Evolutionary conservation across 805 yeast genomes (phyloP), one percentile per base, ranked within the genome.

Genomic region (Phaffomyces thermotolerans): DNA sequence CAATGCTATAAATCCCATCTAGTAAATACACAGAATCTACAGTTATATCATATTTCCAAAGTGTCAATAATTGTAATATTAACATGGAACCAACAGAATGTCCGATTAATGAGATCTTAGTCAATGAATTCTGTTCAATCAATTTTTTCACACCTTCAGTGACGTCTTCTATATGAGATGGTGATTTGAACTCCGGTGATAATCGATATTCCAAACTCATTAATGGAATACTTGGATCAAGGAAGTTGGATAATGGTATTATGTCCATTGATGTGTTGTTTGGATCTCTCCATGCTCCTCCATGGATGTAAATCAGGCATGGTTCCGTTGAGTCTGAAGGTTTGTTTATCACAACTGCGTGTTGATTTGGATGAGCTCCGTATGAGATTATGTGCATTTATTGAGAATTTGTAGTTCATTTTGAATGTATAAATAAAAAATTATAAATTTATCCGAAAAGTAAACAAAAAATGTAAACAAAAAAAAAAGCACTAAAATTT

Each of bases 261-360:
- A 76, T 78, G 52, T 83, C 91, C 34, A 70, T 61, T 24, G 64
- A 71, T 0, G 89, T 81, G 56, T 82, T 81, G 3, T 49, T 57
- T 1, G 79, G 76, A 54, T 84, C 95, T 48, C 86, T 69, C 95
- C 95, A 87, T 0, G 89, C 95, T 0, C 96, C 96, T 1, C 96
- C 96, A 62, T 87, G 96, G 34, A 87, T 72, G 51, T 78, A 80
- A 1, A 85, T 70, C 6, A 76, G 42, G 17, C 74, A 60, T 3
- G 56, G 42, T n/a, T 30, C 8, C 36, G 10, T 6, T 34, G 43
- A 6, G 14, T 18, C 14, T 4, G 9, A 8, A 10, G 40, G 33
- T 1, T 27, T 14, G 3, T 29, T 14, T 24, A 33, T 43, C 27
- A 40, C 12, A 18, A 12, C 15, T 12, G 40, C 9, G 27, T 37